These are phyloP conservation scores for Gynostemma pentaphyllum DNA, from an alignment of 306 rosid genomes.

Conservation along the genomic window DNA sequence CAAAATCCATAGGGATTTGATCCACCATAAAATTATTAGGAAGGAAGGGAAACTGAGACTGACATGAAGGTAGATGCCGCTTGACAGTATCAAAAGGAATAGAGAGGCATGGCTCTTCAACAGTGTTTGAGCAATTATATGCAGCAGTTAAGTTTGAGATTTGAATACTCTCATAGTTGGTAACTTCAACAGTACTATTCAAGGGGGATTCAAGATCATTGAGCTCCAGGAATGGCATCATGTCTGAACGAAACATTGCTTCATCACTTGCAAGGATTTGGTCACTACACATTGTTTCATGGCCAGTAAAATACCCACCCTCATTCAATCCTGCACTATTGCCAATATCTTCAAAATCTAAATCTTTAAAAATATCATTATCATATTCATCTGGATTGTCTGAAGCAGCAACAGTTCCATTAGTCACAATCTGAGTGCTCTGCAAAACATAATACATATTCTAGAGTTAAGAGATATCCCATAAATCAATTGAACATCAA, in stretches of 20 bases:
- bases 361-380: not conserved
- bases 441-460: not conserved
- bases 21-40: too few relatives aligned
- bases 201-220: conserved; percentile 34
- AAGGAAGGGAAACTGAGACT: not conserved
- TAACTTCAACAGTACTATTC: not conserved
- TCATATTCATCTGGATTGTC: not conserved
- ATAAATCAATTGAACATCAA: not conserved
- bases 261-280: conserved; percentile 4
- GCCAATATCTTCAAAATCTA: not conserved
- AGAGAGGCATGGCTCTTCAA: not conserved
- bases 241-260: conserved; percentile 5
- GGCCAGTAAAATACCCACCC: conserved; percentile 17
- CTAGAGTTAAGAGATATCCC: not conserved
- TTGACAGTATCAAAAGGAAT: not conserved
- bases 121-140: not conserved
- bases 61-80: not conserved
- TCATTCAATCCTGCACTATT: conserved; percentile 9
- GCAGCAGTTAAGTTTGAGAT: not conserved
- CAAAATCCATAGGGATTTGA: not conserved
- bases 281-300: not conserved
- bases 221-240: conserved; percentile 41
- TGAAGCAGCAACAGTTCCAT: conserved; percentile 7
- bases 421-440: not conserved
- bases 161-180: not conserved